A percentile compares a stretch with the other conserved stretches of the same genome.
phyloP scores from a whole-genome alignment of 768 basidiomycete species.

The Dentipellis fragilis region DNA sequence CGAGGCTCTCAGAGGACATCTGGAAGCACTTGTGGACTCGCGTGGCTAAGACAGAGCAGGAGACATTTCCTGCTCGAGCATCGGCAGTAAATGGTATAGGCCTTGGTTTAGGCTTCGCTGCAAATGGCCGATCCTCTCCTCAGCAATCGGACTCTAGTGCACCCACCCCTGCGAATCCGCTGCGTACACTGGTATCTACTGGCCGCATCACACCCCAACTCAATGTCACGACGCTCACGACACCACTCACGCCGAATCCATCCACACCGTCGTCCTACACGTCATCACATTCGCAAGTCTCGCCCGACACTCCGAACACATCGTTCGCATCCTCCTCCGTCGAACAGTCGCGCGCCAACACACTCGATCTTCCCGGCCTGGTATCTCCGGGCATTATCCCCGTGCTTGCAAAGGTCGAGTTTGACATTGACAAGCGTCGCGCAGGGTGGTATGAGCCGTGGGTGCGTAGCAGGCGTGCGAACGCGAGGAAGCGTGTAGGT shows the following conservation, averaged over 20 bases:
- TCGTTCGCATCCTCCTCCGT: constrained; percentile 21
- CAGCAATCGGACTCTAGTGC: neutral
- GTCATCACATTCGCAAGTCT: constrained; percentile 11
- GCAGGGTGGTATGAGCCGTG: constrained; percentile 87
- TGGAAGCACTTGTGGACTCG: constrained; percentile 84
- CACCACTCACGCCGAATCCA: constrained; percentile 25
- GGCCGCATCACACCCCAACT: constrained; percentile 21
- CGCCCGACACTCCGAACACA: constrained; percentile 20
- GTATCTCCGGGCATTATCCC: constrained; percentile 58
- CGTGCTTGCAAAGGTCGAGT: constrained; percentile 89
- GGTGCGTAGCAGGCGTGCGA: constrained; percentile 53
- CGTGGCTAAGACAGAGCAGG: constrained; percentile 52
- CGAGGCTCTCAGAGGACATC: constrained; percentile 76
- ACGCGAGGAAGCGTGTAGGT: constrained; percentile 42
- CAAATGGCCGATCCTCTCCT: constrained; percentile 2
- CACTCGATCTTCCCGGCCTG: constrained; percentile 59
- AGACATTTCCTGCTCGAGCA: constrained; percentile 25
- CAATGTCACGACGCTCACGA: constrained; percentile 9
- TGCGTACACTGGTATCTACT: constrained; percentile 36
- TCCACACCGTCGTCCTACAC: constrained; percentile 38
- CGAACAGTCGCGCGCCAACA: constrained; percentile 31
- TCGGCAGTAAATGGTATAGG: constrained; percentile 34
- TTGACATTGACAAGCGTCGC: constrained; percentile 76
- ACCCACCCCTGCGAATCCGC: constrained; percentile 18
- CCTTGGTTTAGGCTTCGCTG: constrained; percentile 21